These are phyloP conservation scores for Fennellomyces sp. DNA, from an alignment of 371 early-diverging fungal species.

Conservation along the genomic window DNA sequence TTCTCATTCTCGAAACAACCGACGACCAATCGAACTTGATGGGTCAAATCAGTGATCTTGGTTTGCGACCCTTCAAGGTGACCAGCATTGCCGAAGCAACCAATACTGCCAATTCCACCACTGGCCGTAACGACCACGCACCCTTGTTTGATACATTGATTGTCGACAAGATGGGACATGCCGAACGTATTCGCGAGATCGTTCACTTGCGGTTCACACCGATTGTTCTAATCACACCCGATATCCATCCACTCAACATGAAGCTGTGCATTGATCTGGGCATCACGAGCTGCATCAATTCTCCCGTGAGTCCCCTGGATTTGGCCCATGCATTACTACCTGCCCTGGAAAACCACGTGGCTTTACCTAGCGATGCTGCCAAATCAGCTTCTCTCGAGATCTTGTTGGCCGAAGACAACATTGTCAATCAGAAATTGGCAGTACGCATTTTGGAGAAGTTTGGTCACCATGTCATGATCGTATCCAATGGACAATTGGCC, in stretches of 20 bases:
- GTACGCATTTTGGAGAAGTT: constrained; percentile 73
- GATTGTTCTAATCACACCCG: constrained; percentile 58
- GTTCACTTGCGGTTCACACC: constrained; percentile 64
- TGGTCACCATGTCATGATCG: constrained; percentile 72
- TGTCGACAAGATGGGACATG: constrained; percentile 40
- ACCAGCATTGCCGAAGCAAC: constrained; percentile 46
- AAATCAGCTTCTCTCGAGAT: constrained; percentile 63
- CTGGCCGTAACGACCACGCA: constrained; percentile 19
- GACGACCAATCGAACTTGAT: constrained; percentile 18
- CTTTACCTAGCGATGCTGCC: constrained; percentile 55
- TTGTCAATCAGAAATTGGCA: constrained; percentile 80
- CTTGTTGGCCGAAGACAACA: constrained; percentile 80
- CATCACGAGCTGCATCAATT: constrained; percentile 66
- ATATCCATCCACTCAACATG: constrained; percentile 53
- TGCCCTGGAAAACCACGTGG: constrained; percentile 67
- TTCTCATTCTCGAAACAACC: constrained; percentile 50
- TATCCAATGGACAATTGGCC: constrained; percentile 72
- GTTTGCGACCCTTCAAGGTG: constrained; percentile 22
- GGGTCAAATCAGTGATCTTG: constrained; percentile 20
- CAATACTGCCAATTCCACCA: constrained; percentile 15
- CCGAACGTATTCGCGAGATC: constrained; percentile 51
- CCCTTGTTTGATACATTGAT: constrained; percentile 46
- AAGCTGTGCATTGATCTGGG: constrained; percentile 67
- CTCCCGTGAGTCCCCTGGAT: constrained; percentile 58
- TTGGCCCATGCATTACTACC: constrained; percentile 66